Evolutionary conservation across 2,329 filamentous ascomycete genomes (phyloP).

Genomic region (Dendrostoma leiphaemia): DNA sequence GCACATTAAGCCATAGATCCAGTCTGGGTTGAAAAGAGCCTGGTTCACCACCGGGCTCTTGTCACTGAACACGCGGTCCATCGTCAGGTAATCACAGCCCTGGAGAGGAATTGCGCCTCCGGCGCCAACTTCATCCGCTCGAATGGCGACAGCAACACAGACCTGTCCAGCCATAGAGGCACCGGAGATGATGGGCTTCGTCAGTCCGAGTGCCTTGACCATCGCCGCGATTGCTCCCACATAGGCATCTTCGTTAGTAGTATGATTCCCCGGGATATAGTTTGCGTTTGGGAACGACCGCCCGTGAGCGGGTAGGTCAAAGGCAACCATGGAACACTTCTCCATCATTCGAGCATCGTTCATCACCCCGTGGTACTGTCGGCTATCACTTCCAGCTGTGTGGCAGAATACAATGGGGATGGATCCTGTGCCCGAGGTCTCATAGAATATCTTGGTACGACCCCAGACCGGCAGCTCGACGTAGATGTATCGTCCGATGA

Average conservation of each 20-base stretch:
- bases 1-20: constrained; percentile 48
- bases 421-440: constrained; percentile 42
- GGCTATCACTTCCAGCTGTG: constrained; percentile 43
- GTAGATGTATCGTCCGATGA: constrained; percentile 46
- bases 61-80: constrained; percentile 40
- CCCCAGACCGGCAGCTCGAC: constrained; percentile 45
- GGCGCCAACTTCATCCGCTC: constrained; percentile 44
- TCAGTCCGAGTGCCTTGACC: constrained; percentile 39
- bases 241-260: constrained; percentile 45
- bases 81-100: constrained; percentile 27
- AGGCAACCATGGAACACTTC: constrained; percentile 46
- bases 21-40: constrained; percentile 44
- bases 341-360: constrained; percentile 44
- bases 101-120: constrained; percentile 45
- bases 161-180: constrained; percentile 50
- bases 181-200: constrained; percentile 46
- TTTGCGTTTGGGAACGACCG: constrained; percentile 42
- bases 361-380: constrained; percentile 52
- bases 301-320: constrained; percentile 49
- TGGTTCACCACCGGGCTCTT: constrained; percentile 46
- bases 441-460: constrained; percentile 47
- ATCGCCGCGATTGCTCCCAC: constrained; percentile 43
- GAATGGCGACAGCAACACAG: constrained; percentile 44
- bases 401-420: constrained; percentile 44
- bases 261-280: constrained; percentile 41